These are phyloP conservation scores for Colletotrichum coccodes DNA, from an alignment of 2,329 filamentous ascomycete genomes.

Conservation along the genomic window DNA sequence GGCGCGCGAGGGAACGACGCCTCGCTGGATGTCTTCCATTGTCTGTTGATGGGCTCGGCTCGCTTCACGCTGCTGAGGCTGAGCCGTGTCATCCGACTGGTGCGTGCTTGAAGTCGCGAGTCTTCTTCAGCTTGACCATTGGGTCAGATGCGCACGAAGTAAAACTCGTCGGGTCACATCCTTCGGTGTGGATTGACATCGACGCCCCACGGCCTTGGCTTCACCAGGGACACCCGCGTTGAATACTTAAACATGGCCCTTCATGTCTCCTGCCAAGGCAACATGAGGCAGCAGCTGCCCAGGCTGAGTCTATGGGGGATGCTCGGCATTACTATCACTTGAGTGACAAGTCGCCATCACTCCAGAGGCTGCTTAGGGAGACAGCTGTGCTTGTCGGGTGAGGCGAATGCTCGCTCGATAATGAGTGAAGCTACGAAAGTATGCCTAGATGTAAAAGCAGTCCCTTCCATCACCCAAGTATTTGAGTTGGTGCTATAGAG, in stretches of 20 bases:
- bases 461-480: too few species aligned
- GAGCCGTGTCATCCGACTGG: not conserved
- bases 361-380: not conserved
- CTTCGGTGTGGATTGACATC: not conserved
- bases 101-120: not conserved
- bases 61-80: not conserved
- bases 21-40: not conserved
- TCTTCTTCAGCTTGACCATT: too few species aligned
- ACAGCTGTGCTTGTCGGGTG: not conserved
- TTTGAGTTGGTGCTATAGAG: too few species aligned
- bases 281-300: not conserved
- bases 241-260: not conserved
- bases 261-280: not conserved
- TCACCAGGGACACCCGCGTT: not conserved
- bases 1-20: not conserved
- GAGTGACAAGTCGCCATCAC: not conserved
- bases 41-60: not conserved
- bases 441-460: too few species aligned
- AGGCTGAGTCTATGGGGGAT: not conserved
- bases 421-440: too few species aligned
- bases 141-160: not conserved
- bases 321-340: not conserved
- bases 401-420: too few species aligned
- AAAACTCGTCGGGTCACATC: not conserved
- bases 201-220: not conserved